These are phyloP conservation scores for Alternaria solani DNA, from an alignment of 2,329 filamentous ascomycete species.

Conservation along the genomic window DNA sequence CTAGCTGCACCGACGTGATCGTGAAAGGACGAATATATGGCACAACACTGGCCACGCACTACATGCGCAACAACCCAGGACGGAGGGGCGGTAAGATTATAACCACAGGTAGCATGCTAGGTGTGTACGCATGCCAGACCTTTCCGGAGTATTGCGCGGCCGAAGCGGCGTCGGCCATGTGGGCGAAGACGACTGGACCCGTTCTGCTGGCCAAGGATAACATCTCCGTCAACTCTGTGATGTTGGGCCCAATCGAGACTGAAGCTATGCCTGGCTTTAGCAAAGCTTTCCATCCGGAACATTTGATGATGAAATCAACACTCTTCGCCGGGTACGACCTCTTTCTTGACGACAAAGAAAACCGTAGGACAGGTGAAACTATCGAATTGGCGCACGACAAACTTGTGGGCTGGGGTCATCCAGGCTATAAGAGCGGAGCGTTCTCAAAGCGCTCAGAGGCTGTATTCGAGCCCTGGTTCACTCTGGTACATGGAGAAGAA, in stretches of 20 bases:
- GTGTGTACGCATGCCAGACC: conserved; percentile 54
- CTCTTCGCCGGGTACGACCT: conserved; percentile 56
- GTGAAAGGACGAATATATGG: conserved; percentile 62
- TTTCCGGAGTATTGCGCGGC: conserved; percentile 62
- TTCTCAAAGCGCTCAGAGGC: conserved; percentile 53
- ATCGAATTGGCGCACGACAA: conserved; percentile 56
- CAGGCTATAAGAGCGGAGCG: conserved; percentile 52
- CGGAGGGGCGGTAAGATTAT: conserved; percentile 56
- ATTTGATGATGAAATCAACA: conserved; percentile 52
- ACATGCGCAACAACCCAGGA: conserved; percentile 60
- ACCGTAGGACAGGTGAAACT: conserved; percentile 51
- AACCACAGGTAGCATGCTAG: conserved; percentile 56
- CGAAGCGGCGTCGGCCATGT: conserved; percentile 55
- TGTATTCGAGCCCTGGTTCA: conserved; percentile 60
- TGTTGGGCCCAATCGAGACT: conserved; percentile 59
- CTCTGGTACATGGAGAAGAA: conserved; percentile 54
- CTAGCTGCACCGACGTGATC: conserved; percentile 57
- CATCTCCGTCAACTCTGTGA: conserved; percentile 59
- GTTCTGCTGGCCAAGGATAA: conserved; percentile 52
- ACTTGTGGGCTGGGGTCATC: conserved; percentile 45
- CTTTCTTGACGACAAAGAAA: conserved; percentile 54
- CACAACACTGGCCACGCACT: conserved; percentile 60
- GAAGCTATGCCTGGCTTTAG: conserved; percentile 50
- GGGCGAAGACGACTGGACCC: conserved; percentile 37
- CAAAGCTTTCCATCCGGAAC: conserved; percentile 31